Percentiles rank a stretch among this genome's conserved stretches.
phyloP scores from a whole-genome alignment of 495 filamentous ascomycete genomes.

The Cenococcum geophilum region DNA sequence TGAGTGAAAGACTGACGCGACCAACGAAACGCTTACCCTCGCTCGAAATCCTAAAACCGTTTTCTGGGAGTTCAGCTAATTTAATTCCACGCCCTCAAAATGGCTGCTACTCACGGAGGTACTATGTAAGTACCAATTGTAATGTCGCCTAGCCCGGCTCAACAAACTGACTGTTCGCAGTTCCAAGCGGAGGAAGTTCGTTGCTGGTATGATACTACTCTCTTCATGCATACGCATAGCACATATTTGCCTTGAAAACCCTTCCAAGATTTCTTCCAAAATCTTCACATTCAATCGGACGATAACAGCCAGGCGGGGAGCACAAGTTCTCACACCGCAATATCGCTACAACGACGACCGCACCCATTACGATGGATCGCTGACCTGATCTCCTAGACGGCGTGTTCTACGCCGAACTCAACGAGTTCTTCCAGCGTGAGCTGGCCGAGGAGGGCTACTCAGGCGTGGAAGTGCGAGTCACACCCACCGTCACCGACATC shows the following conservation, averaged over 20 bases:
- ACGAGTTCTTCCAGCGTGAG: conserved; percentile 99
- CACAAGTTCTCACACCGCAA: neutral
- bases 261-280: neutral
- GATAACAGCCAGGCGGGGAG: neutral
- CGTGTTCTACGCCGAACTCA: conserved; percentile 99
- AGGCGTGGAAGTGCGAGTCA: conserved; percentile 98
- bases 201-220: conserved; percentile 51
- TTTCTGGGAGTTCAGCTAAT: conserved; percentile 19
- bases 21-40: conserved; percentile 17
- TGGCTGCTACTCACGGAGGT: conserved; percentile 58
- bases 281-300: neutral
- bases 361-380: neutral
- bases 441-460: conserved; percentile 99
- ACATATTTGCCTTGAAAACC: neutral
- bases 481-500: conserved; percentile 99
- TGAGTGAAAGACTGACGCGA: neutral
- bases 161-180: conserved; percentile 39
- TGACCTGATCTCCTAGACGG: conserved; percentile 52
- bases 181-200: conserved; percentile 99
- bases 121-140: conserved; percentile 51
- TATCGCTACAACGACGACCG: neutral
- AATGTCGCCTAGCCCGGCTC: neutral
- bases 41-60: conserved; percentile 12
- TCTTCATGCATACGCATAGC: neutral
- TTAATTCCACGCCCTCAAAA: conserved; percentile 40